Evolutionary conservation across 768 basidiomycete genomes (phyloP).

Genomic region (Termitomyces sp.): DNA sequence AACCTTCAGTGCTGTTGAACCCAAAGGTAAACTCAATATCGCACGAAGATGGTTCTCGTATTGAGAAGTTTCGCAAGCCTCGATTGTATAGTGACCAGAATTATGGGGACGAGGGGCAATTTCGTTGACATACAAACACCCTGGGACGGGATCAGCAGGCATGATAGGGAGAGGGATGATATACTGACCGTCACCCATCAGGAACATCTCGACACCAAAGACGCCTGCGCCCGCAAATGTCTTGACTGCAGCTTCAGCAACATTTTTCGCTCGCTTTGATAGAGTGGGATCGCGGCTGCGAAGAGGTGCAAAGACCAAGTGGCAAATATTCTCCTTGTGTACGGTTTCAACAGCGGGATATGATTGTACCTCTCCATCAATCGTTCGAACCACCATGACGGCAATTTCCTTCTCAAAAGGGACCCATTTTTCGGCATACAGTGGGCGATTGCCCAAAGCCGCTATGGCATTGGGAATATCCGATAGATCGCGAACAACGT

Average conservation of each 20-base stretch:
- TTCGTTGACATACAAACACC: constrained; percentile 83
- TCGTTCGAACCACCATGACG: constrained; percentile 91
- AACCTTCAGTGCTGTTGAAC: constrained; percentile 83
- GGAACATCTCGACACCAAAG: constrained; percentile 98
- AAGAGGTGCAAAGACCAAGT: constrained; percentile 88
- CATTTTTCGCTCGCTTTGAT: constrained; percentile 49
- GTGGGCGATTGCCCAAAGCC: constrained; percentile 56
- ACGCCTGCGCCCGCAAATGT: constrained; percentile 86
- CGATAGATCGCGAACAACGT: constrained; percentile 52
- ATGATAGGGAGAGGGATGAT: background rate
- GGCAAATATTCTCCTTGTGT: constrained; percentile 90
- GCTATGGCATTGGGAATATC: constrained; percentile 47
- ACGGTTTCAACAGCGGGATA: constrained; percentile 95
- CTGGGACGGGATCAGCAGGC: constrained; percentile 29
- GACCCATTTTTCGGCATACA: constrained; percentile 95
- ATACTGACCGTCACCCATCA: constrained; percentile 73
- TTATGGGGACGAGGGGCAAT: constrained; percentile 98
- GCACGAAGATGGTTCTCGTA: constrained; percentile 97
- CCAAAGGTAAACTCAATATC: constrained; percentile 85
- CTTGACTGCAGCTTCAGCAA: constrained; percentile 79
- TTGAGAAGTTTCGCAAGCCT: constrained; percentile 94
- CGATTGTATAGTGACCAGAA: constrained; percentile 98
- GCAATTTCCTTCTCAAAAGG: constrained; percentile 87
- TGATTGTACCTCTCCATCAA: constrained; percentile 64
- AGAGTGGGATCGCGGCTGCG: constrained; percentile 54